Evolutionary conservation across 148 eudicot genomes (phyloP).

Genomic region (Fagopyrum esculentum): DNA sequence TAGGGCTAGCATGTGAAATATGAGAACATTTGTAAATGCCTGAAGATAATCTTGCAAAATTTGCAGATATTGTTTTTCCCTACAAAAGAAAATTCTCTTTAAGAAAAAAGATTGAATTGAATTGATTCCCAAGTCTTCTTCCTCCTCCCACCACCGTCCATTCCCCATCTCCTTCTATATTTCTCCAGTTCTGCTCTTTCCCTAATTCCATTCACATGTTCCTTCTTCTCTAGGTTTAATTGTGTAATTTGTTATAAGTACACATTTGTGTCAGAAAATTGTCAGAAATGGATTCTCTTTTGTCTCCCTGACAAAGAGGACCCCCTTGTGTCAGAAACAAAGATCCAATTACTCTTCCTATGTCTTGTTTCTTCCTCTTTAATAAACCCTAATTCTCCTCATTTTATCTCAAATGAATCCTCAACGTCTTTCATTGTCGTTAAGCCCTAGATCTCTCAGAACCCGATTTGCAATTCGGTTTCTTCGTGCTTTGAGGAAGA

Average conservation of each 20-base stretch:
- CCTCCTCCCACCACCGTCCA: slow-evolving; percentile 7
- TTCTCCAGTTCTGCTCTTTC: no score
- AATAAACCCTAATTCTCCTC: slow-evolving; percentile 2
- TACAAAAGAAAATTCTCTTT: background rate
- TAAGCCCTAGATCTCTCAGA: slow-evolving; percentile 29
- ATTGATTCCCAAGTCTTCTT: slow-evolving; percentile 1
- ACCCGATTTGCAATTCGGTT: slow-evolving; percentile 45
- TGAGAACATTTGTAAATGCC: no score
- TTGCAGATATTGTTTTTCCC: background rate
- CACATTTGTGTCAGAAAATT: slow-evolving; percentile 8
- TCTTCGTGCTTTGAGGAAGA: slow-evolving; percentile 51
- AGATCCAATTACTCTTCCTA: background rate
- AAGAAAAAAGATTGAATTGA: background rate
- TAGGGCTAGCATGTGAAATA: no score
- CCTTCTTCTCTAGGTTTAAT: background rate
- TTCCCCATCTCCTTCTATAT: background rate
- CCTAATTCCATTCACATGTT: background rate
- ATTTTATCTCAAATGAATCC: background rate
- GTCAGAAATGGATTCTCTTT: background rate
- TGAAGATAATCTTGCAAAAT: no score
- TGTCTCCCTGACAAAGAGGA: slow-evolving; percentile 1
- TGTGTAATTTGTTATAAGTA: background rate
- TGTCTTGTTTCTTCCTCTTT: background rate
- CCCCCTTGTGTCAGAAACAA: slow-evolving; percentile 9
- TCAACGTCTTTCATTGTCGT: background rate